Conservation (phyloP, 768 basidiomycete species). For the Hypsizygus marmoreus region DNA sequence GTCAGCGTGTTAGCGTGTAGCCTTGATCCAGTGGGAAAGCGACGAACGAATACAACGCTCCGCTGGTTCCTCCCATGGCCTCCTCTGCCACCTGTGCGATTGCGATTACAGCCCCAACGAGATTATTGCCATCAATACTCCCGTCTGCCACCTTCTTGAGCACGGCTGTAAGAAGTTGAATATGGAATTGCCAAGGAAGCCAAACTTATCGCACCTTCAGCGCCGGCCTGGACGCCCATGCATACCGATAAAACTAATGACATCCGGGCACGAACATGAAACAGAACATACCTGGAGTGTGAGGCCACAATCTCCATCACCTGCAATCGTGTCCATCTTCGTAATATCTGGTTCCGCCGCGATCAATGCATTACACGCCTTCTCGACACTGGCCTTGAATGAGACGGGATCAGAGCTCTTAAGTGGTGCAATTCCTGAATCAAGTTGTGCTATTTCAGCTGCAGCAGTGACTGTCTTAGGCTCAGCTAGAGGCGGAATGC, state of each 20-base stretch:
- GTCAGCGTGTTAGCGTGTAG: neutral
- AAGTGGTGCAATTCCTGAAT: conserved; percentile 20
- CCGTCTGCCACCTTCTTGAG: conserved; percentile 57
- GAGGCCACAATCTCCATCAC: conserved; percentile 75
- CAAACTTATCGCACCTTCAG: conserved; percentile 49
- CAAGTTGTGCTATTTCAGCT: conserved; percentile 4
- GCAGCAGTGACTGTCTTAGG: conserved; percentile 18
- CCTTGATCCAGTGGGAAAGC: neutral
- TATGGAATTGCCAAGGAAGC: neutral
- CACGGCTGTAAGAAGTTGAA: conserved; percentile 46
- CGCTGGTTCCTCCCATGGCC: conserved; percentile 89
- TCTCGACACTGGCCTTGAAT: conserved; percentile 57
- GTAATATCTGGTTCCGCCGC: conserved; percentile 89
- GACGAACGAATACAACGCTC: conserved; percentile 86
- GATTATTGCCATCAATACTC: conserved; percentile 60
- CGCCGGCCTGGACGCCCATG: conserved; percentile 64
- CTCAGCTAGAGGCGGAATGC: conserved; percentile 34
- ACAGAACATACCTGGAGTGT: conserved; percentile 43
- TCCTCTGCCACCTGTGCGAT: conserved; percentile 80
- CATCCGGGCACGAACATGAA: neutral
- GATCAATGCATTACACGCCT: conserved; percentile 68
- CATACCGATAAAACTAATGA: neutral
- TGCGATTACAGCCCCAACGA: conserved; percentile 62
- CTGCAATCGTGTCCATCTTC: conserved; percentile 85
- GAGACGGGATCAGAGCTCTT: conserved; percentile 40